Conservation (phyloP, 192 early-diverging fungal genomes). For the Rhizophagus sp. region DNA sequence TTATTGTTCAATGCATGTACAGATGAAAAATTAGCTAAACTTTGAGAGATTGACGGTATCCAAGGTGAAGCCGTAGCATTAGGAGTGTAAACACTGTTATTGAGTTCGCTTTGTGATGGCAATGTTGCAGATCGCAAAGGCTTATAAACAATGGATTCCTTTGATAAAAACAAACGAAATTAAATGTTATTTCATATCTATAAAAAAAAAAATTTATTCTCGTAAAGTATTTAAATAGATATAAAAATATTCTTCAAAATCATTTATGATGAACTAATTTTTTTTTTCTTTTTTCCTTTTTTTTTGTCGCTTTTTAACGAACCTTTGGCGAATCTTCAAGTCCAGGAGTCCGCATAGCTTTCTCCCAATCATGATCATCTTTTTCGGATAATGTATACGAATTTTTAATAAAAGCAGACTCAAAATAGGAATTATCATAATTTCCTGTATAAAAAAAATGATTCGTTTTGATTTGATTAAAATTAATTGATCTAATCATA, state of each 20-base stretch:
- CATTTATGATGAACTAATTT: background rate
- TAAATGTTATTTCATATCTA: slow-evolving; percentile 13
- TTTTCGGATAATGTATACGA: slow-evolving; percentile 21
- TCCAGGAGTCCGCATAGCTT: slow-evolving; percentile 18
- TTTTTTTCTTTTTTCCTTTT: too few species aligned
- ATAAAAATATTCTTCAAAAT: background rate
- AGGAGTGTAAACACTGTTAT: slow-evolving; percentile 15
- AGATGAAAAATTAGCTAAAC: slow-evolving; percentile 2
- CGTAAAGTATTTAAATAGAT: background rate
- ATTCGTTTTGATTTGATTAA: background rate
- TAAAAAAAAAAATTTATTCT: too few species aligned
- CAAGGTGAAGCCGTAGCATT: slow-evolving; percentile 27
- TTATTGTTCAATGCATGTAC: slow-evolving; percentile 25
- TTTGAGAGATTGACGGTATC: slow-evolving; percentile 19
- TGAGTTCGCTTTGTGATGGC: slow-evolving; percentile 27
- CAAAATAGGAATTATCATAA: slow-evolving; percentile 16
- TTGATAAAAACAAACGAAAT: slow-evolving; percentile 5
- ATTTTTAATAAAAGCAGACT: slow-evolving; percentile 17
- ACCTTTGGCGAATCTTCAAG: slow-evolving; percentile 32
- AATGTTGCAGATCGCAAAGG: slow-evolving; percentile 24
- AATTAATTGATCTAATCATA: background rate
- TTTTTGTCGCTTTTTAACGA: background rate
- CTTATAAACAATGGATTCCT: slow-evolving; percentile 33
- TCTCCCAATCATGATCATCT: slow-evolving; percentile 30
- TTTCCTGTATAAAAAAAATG: background rate